Evolutionary conservation across 148 eudicot genomes (phyloP), one percentile per base, ranked within the genome.

Genomic region (Rheum nobile): DNA sequence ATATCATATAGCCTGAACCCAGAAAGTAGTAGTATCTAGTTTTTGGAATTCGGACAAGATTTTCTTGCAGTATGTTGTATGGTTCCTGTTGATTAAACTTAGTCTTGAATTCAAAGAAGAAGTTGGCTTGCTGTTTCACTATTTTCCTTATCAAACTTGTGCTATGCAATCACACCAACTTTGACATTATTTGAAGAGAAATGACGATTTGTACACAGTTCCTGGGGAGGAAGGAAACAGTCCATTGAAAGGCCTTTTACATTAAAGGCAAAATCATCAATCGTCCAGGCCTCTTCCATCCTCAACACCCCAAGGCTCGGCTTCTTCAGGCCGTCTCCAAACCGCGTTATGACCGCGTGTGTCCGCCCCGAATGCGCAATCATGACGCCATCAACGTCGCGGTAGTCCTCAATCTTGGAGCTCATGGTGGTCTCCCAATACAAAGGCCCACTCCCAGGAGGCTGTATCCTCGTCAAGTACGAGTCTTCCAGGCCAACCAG

Each of bases 401-500:
- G 86, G 57, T 95, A 95, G 85, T 91, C 96, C 76, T 91, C 93
- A 6, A 95, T 82, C 73, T 85, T 86, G 0, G 98, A 88, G 34
- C 90, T 86, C 93, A 90, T 91, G 0, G 89, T 85, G 42, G 98
- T 95, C 76, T 95, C 98, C 98, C 98, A 95, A 38, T 95, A 95
- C n/a, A 79, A 80, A 12, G 97, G 96, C 8, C 54, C 79, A 4
- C 83, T 52, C 48, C 97, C 97, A 0, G 97, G 98, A 41, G 88
- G 83, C 8, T 95, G 98, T 26, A 95, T 85, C 75, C 97, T 84
- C 42, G 96, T 95, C 57, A 95, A 72, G 86, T 90, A 91, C 1
- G 98, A 91, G 85, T 95, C 98, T 61, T 95, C 98, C 32, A 91
- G 76, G 83, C 86, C 83, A 16, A 91, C 90, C 17, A 95, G 79